A percentile compares a stretch with the other conserved stretches of the same genome.
Conservation (phyloP, 2,329 filamentous ascomycete genomes). For the Phyllachora maydis region DNA sequence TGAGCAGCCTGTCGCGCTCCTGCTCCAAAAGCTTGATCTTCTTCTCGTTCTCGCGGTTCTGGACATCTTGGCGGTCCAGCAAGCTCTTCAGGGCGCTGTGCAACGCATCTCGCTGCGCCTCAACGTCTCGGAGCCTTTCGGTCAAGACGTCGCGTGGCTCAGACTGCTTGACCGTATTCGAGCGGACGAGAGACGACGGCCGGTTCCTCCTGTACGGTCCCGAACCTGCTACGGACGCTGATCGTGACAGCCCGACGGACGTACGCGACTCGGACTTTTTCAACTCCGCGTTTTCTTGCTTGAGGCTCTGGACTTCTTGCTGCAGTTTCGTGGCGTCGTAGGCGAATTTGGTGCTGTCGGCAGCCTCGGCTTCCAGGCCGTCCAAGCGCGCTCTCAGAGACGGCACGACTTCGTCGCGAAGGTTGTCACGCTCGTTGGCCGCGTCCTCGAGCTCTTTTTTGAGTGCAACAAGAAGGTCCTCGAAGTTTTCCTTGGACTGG, state of each 20-base stretch:
- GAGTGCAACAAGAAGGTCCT: slow-evolving; percentile 72
- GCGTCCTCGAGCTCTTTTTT: slow-evolving; percentile 64
- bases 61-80: slow-evolving; percentile 66
- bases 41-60: slow-evolving; percentile 69
- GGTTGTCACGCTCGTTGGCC: slow-evolving; percentile 75
- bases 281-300: slow-evolving; percentile 12
- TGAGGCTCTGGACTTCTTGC: slow-evolving; percentile 59
- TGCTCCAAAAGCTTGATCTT: slow-evolving; percentile 55
- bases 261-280: slow-evolving; percentile 5
- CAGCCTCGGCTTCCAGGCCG: slow-evolving; percentile 54
- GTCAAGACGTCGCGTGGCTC: slow-evolving; percentile 49
- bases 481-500: slow-evolving; percentile 77
- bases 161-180: slow-evolving; percentile 31
- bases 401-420: slow-evolving; percentile 74
- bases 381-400: slow-evolving; percentile 57
- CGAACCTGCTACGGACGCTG: slow-evolving; percentile 47
- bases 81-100: slow-evolving; percentile 74
- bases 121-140: slow-evolving; percentile 77
- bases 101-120: slow-evolving; percentile 80
- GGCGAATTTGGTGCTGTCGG: slow-evolving; percentile 49
- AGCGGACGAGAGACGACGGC: slow-evolving; percentile 22
- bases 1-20: slow-evolving; percentile 56
- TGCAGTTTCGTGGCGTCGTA: slow-evolving; percentile 75
- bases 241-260: slow-evolving; percentile 34
- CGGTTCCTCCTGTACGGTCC: slow-evolving; percentile 18